A percentile compares a stretch with the other conserved stretches of the same genome.
Conservation (phyloP, 2,329 filamentous ascomycete genomes). For the Scortechinia acanthostroma region DNA sequence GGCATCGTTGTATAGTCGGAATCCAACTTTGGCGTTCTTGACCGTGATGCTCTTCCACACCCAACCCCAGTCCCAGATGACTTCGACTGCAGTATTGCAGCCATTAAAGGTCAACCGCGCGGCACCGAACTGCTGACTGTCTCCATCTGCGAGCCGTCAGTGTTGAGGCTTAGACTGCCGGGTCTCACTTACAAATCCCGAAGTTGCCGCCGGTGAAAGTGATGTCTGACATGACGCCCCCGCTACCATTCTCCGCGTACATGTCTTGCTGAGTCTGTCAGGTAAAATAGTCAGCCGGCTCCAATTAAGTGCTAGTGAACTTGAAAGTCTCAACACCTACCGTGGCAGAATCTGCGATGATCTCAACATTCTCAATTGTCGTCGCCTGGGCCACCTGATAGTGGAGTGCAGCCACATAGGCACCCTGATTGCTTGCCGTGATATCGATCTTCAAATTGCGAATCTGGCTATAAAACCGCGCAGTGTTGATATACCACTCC, state of each 20-base stretch:
- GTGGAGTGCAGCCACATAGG: conserved; percentile 38
- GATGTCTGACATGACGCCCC: conserved; percentile 63
- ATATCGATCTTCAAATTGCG: conserved; percentile 60
- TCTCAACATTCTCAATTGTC: conserved; percentile 39
- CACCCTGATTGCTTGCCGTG: conserved; percentile 21
- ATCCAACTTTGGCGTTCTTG: too few species aligned
- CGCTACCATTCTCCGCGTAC: conserved; percentile 56
- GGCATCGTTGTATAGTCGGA: too few species aligned
- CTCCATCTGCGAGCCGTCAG: conserved; percentile 24
- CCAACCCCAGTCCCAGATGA: conserved; percentile 4
- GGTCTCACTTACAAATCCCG: too few species aligned
- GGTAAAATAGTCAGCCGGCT: too few species aligned
- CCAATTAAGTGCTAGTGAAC: conserved; percentile 36
- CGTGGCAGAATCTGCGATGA: too few species aligned
- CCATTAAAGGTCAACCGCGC: conserved; percentile 51
- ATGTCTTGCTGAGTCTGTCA: conserved; percentile 49
- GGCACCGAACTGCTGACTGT: conserved; percentile 56
- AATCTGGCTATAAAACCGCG: too few species aligned
- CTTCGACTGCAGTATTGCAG: conserved; percentile 14
- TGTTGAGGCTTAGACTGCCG: too few species aligned
- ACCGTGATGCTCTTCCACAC: conserved; percentile 34
- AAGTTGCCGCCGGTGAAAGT: conserved; percentile 64
- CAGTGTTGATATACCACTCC: conserved; percentile 46
- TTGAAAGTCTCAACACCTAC: too few species aligned
- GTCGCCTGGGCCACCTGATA: conserved; percentile 59